These are phyloP conservation scores for Cymbomonas tetramitiformis DNA, from an alignment of 139 green algal species.

Conservation along the genomic window DNA sequence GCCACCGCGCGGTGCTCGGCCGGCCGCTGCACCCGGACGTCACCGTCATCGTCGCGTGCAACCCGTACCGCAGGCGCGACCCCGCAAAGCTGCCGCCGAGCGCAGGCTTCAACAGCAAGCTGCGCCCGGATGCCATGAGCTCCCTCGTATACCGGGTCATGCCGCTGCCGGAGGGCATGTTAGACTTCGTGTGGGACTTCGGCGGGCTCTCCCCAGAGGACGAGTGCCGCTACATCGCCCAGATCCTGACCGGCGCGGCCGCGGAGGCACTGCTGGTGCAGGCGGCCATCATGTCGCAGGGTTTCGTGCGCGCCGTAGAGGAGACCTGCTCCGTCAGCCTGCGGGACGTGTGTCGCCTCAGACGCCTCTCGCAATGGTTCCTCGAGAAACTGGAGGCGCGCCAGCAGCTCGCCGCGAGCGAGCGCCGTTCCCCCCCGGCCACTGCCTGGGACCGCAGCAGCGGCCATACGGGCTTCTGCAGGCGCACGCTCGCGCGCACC, in stretches of 20 bases:
- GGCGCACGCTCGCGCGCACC: too few relatives aligned
- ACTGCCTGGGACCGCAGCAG: too few relatives aligned
- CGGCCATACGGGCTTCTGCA: too few relatives aligned
- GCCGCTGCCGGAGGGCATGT: constrained; percentile 23
- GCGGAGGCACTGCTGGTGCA: constrained; percentile 9
- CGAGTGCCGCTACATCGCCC: constrained; percentile 23
- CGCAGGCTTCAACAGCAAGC: neutral
- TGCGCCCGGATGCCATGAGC: neutral
- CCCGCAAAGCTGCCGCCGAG: neutral
- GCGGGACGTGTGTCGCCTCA: constrained; percentile 22
- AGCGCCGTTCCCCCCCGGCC: too few relatives aligned
- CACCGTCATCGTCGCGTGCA: too few relatives aligned
- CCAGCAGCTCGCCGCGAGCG: too few relatives aligned
- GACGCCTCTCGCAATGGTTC: constrained; percentile 16
- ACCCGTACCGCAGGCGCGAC: too few relatives aligned
- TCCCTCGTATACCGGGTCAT: constrained; percentile 25
- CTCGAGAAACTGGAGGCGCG: too few relatives aligned
- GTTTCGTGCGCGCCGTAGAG: neutral
- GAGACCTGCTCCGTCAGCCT: constrained; percentile 13
- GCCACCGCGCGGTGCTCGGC: too few relatives aligned
- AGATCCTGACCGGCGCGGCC: constrained; percentile 14
- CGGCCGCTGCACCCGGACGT: too few relatives aligned
- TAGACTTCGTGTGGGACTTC: constrained; percentile 30
- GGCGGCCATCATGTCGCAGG: constrained; percentile 14
- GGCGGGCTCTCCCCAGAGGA: constrained; percentile 4